A percentile compares a stretch with the other conserved stretches of the same genome.
Evolutionary conservation across 768 basidiomycete genomes (phyloP).

Genomic region (Leccinum variicolor): DNA sequence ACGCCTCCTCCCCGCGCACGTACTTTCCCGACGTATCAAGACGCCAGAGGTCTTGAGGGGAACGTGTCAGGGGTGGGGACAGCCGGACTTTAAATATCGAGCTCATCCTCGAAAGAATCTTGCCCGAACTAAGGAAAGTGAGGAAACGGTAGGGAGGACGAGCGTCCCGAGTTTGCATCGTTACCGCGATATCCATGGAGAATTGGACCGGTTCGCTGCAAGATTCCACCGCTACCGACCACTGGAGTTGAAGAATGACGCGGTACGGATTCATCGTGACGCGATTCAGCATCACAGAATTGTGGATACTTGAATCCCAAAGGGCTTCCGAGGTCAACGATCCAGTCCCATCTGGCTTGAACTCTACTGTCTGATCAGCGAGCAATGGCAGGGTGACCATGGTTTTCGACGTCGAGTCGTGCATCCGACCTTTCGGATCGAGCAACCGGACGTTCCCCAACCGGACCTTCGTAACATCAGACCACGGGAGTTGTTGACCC

Average conservation of each 20-base stretch:
- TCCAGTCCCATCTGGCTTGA: slow-evolving; percentile 83
- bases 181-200: slow-evolving; percentile 79
- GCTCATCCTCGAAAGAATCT: slow-evolving; percentile 74
- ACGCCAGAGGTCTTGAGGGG: slow-evolving; percentile 88
- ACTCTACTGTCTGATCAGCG: slow-evolving; percentile 69
- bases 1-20: slow-evolving; percentile 85
- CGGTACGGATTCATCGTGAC: slow-evolving; percentile 78
- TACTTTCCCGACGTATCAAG: slow-evolving; percentile 94
- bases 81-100: slow-evolving; percentile 82
- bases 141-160: slow-evolving; percentile 76
- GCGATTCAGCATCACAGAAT: slow-evolving; percentile 80
- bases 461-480: slow-evolving; percentile 68
- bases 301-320: slow-evolving; percentile 94
- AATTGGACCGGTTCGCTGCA: slow-evolving; percentile 88
- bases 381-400: slow-evolving; percentile 71
- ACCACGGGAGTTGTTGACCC: slow-evolving; percentile 87
- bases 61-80: slow-evolving; percentile 81
- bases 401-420: slow-evolving; percentile 71
- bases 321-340: slow-evolving; percentile 63
- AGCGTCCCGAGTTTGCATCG: slow-evolving; percentile 82
- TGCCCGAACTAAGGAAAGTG: slow-evolving; percentile 73
- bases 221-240: slow-evolving; percentile 77
- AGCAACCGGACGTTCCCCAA: slow-evolving; percentile 83
- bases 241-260: slow-evolving; percentile 73
- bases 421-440: slow-evolving; percentile 77